Base-by-base conservation (phyloP, 2,329 filamentous ascomycete genomes). In the Fusarium ramigenum region DNA sequence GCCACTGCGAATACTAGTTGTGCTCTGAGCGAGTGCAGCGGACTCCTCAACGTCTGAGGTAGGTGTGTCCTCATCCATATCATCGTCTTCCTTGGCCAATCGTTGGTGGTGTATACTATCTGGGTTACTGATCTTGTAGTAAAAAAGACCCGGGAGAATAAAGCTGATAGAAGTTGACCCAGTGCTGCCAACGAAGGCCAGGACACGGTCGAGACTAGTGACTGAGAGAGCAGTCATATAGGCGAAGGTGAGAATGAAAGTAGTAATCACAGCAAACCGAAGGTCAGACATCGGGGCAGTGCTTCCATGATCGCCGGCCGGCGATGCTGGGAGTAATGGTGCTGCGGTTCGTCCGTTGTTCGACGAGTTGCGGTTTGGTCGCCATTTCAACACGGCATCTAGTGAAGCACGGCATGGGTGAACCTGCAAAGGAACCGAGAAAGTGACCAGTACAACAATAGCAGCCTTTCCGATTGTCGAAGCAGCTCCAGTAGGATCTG, bases 91-190 rank as follows among this genome's bases (percentile, higher is more conserved):
- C 81, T 98, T 98, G 71, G 94, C 86, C 15, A 98, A 85, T 19
- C 93, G 90, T 80, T 97, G 96, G 77, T 98, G 95, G 71, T 96
- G 91, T 34, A 92, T 88, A 49, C 93, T 96, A 62, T 97, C 93
- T 0, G 96, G 96, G 30, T 94, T 91, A 18, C 94, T 97, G 68
- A 99, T 98, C 83, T 98, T 98, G 85, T 98, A 99, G 83, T 98
- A 99, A 82, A 99, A 99, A 8, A 99, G 84, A 0, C 96, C 96
- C 0, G 96, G 96, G 1, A 99, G 87, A 74, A 99, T 98, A 81
- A 99, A 99, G 70, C 94, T 97, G 78, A 99, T 99, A 69, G 94
- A 94, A 0, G 96, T 99, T 58, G 93, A 96, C 60, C 96, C 96
- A 0, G 96, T 99, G 77, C 93, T 95, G 42, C 96, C 96, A 16